Conservation (phyloP, 768 basidiomycete species). For the Amanita exitialis region DNA sequence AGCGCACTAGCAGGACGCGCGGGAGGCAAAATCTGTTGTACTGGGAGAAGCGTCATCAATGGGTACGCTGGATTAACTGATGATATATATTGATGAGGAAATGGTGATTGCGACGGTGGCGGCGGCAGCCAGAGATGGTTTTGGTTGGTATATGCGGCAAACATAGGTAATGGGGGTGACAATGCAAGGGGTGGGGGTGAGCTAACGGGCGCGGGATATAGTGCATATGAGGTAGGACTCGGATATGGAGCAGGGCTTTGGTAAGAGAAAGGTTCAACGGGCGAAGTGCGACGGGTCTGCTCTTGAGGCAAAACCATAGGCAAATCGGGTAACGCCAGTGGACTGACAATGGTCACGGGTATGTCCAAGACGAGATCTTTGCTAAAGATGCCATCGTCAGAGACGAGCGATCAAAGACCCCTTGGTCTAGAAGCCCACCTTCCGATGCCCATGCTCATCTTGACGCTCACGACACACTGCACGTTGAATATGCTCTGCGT, state of each 20-base stretch:
- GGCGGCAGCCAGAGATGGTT: constrained; percentile 43
- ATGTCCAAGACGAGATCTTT: constrained; percentile 62
- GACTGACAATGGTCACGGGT: constrained; percentile 57
- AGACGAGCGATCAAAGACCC: neutral
- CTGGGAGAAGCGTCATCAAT: constrained; percentile 4
- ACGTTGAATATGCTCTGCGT: constrained; percentile 62
- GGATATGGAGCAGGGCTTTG: neutral
- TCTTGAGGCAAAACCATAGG: constrained; percentile 16
- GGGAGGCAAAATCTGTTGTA: constrained; percentile 11
- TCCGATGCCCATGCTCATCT: constrained; percentile 60
- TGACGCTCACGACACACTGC: constrained; percentile 49
- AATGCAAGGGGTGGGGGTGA: constrained; percentile 23
- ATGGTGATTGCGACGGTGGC: constrained; percentile 16
- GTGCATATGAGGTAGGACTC: constrained; percentile 6
- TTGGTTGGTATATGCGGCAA: constrained; percentile 31
- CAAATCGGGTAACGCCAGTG: constrained; percentile 39
- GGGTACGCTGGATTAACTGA: constrained; percentile 8
- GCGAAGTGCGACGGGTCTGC: constrained; percentile 1
- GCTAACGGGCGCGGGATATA: constrained; percentile 11
- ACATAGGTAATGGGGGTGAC: constrained; percentile 21
- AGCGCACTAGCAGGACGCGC: constrained; percentile 43
- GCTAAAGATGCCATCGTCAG: constrained; percentile 24
- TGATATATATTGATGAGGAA: constrained; percentile 24
- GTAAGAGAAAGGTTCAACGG: neutral
- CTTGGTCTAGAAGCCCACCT: constrained; percentile 31